These are phyloP conservation scores for Aureobasidium subglaciale DNA, from an alignment of 2,329 filamentous ascomycete genomes.

Conservation along the genomic window DNA sequence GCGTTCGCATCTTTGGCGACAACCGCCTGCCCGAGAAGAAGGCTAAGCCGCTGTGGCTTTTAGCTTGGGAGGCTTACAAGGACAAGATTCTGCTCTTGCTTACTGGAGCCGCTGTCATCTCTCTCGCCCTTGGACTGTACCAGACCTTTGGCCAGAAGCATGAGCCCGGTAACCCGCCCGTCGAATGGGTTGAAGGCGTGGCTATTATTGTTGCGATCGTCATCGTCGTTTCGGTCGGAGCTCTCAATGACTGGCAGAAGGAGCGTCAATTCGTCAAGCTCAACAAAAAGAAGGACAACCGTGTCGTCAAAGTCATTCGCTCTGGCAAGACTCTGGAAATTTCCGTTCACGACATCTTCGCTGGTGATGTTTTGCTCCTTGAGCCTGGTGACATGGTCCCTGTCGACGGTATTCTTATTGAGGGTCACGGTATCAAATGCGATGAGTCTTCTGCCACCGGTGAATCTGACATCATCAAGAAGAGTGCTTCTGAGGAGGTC, in stretches of 20 bases:
- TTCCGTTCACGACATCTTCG: conserved; percentile 62
- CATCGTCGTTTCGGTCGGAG: conserved; percentile 69
- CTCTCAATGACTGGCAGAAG: conserved; percentile 77
- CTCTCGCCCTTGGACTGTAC: conserved; percentile 66
- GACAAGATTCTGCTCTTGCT: conserved; percentile 71
- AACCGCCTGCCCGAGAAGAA: conserved; percentile 65
- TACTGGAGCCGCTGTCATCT: conserved; percentile 64
- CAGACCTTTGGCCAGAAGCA: conserved; percentile 57
- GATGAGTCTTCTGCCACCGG: conserved; percentile 72
- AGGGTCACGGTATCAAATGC: conserved; percentile 60
- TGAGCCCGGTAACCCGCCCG: conserved; percentile 48
- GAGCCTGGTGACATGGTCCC: conserved; percentile 68
- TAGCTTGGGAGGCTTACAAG: conserved; percentile 78
- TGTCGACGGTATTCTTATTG: conserved; percentile 63
- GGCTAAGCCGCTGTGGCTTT: conserved; percentile 59
- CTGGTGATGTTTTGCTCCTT: conserved; percentile 66
- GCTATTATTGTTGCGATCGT: conserved; percentile 71
- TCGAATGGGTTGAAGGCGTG: conserved; percentile 77
- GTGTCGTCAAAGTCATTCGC: conserved; percentile 66
- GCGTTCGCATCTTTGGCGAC: conserved; percentile 61
- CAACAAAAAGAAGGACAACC: conserved; percentile 72
- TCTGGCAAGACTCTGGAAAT: conserved; percentile 65
- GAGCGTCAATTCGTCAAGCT: conserved; percentile 73
- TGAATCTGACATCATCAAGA: conserved; percentile 66
- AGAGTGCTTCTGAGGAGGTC: conserved; percentile 59